Base-by-base conservation (phyloP, 768 basidiomycete species). In the Kwoniella shandongensis region DNA sequence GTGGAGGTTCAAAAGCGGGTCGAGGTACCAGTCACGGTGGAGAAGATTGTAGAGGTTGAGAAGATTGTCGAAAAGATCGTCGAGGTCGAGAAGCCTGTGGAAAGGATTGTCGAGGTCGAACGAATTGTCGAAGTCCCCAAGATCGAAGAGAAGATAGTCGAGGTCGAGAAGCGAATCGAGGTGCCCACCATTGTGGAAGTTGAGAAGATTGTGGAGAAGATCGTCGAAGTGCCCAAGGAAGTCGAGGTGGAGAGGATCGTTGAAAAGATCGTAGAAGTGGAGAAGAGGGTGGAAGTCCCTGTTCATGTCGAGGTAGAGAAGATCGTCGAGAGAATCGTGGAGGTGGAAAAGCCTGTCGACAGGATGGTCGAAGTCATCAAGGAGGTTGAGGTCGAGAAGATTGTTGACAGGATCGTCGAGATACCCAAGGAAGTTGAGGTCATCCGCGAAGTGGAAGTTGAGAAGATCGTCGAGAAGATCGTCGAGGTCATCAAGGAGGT, bases 401-500 rank as follows among this genome's bases (percentile, higher is more conserved):
- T 57, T 36, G 65, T 67, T 18, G 66, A 73, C 23, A 57, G 57
- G 56, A 62, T 65, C 36, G 57, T 61, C 3, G 66, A 67, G 44
- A 57, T 67, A 1, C 39, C 57, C 36, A 63, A 62, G 44, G 51
- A 54, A n/a, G 62, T 66, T 20, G 65, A 72, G 53, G 65, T 67
- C 23, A 63, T 64, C 40, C 54, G 58, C 23, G 59, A 65, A 32
- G 57, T 54, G n/a, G 29, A 53, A 52, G 49, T 63, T 45, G 70
- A 72, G 35, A 61, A 59, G 52, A 61, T 63, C 30, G 62, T 68
- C n/a, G 62, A 62, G 15, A 58, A 57, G 57, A 57, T 57, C 22
- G 64, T 74, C 46, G 72, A 77, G 57, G 67, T 75, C 18, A 61
- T 65, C 48, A 67, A 61, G 57, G 59, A 63, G 30, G 58, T 54